phyloP scores from a whole-genome alignment of 257 asterid genomes.

The Jaltomata sinuosa region DNA sequence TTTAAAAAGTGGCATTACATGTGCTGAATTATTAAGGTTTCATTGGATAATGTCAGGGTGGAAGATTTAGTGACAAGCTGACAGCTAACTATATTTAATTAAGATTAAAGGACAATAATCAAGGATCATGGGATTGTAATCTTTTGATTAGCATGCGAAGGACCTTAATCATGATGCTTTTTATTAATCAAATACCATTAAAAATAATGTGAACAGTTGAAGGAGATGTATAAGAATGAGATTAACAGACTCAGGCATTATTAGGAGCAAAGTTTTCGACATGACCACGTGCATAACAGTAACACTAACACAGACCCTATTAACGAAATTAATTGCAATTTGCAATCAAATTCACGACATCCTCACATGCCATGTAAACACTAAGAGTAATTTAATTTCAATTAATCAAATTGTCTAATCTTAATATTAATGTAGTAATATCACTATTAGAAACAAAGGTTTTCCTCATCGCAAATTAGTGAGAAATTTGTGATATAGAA shows the following conservation, averaged over 20 bases:
- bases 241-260: not conserved
- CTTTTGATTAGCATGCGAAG: not conserved
- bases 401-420: not conserved
- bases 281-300: slow-evolving; percentile 29
- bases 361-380: not conserved
- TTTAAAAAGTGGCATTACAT: not conserved
- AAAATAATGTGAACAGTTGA: not conserved
- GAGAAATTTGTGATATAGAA: no score
- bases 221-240: not conserved
- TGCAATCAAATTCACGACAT: not conserved
- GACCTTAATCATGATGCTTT: not conserved
- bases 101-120: not conserved
- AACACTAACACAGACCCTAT: slow-evolving; percentile 2
- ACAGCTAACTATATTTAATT: not conserved
- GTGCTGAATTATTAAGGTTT: not conserved
- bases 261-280: slow-evolving; percentile 19
- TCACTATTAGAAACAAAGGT: no score
- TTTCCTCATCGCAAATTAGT: no score
- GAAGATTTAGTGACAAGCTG: not conserved
- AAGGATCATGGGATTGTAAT: not conserved
- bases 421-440: not conserved
- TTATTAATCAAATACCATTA: not conserved
- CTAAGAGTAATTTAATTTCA: not conserved
- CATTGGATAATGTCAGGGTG: not conserved
- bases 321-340: slow-evolving; percentile 1